Evolutionary conservation across 306 rosid species (phyloP), one percentile per base, ranked within the genome.

Genomic region (Cucumis melo): DNA sequence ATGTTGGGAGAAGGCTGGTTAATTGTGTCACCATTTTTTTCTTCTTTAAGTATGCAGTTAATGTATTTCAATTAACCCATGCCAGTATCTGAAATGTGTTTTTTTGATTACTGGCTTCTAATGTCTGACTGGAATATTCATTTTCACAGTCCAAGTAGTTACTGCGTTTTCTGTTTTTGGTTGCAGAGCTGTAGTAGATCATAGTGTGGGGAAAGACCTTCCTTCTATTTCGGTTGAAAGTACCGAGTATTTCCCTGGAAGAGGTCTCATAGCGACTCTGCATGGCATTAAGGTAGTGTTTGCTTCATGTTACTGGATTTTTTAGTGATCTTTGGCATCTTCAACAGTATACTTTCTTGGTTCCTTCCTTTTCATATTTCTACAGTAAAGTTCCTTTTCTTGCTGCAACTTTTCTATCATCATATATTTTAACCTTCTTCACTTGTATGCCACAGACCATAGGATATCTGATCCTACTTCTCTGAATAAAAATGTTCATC

Each of bases 141-240:
- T 76, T 42, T 13, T 66, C 63, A n/a, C 34, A 54, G 50, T 76
- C 23, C 55, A 76, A 71, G 46, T 62, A 57, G 56, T 76, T 54
- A 54, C 27, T 3, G 1, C 1, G 34, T 54, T 62, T 66, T 56
- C 76, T 74, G 70, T 66, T 78, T 80, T 65, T 76, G 82, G 78
- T 84, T 82, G 81, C 89, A 94, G 99, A 85, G 99, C 99, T 80
- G 99, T 94, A 56, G 99, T 94, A 42, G 96, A 94, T 78, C 97
- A 94, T 79, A 90, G 97, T 75, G 88, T 87, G 77, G 99, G 99
- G 74, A 88, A 89, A 88, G 93, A 92, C 79, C 97, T 94, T 77
- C 99, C 97, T 68, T 86, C 96, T 83, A 86, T 94, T 78, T 90
- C 96, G 64, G 91, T 94, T 83, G 97, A 92, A 83, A 92, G 88